Evolutionary conservation across 1,284 basidiomycete species (phyloP).

Genomic region (Pseudozyma pruni): DNA sequence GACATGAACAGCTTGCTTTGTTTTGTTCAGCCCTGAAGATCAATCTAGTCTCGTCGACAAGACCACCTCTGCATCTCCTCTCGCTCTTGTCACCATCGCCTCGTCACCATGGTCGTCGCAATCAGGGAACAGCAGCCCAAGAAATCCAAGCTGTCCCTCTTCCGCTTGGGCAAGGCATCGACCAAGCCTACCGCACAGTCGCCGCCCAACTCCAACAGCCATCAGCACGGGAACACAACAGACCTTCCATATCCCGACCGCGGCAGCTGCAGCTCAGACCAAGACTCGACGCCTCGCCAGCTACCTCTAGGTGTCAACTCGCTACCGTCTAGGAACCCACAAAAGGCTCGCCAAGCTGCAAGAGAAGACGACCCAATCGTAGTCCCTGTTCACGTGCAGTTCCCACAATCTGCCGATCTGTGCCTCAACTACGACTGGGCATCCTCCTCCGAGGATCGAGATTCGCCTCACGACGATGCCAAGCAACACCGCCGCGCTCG

Average conservation of each 20-base stretch:
- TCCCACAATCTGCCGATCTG: constrained; percentile 1
- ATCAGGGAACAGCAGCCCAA: constrained; percentile 21
- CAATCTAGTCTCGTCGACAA: no score
- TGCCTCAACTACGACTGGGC: constrained; percentile 9
- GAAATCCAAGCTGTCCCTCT: constrained; percentile 44
- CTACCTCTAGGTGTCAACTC: neutral
- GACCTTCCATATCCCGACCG: no score
- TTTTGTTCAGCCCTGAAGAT: no score
- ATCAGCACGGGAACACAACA: neutral
- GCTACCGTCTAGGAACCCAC: neutral
- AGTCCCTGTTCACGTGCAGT: constrained; percentile 17
- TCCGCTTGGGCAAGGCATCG: constrained; percentile 34
- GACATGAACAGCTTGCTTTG: no score
- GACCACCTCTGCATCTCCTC: no score
- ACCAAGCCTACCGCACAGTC: neutral
- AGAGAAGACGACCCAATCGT: neutral
- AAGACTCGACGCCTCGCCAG: neutral
- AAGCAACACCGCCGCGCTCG: constrained; percentile 5
- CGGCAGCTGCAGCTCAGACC: neutral
- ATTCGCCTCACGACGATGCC: neutral
- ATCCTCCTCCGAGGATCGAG: neutral
- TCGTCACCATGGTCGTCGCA: constrained; percentile 32
- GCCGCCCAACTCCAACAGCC: neutral
- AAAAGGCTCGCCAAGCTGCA: constrained; percentile 3
- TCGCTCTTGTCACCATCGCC: no score